phyloP scores from a whole-genome alignment of 345 rosid species.

The Salix dunnii region DNA sequence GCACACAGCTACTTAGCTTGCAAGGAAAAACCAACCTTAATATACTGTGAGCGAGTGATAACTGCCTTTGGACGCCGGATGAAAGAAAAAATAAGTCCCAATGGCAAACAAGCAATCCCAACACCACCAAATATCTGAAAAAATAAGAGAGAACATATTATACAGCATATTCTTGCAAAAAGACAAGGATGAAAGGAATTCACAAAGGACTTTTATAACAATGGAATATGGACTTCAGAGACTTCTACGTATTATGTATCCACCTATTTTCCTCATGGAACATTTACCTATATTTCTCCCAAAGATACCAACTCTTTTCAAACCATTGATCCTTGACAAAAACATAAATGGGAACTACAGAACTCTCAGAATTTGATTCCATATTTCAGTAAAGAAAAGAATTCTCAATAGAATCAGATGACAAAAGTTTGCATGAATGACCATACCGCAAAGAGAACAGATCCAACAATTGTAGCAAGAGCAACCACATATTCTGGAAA shows the following conservation, averaged over 20 bases:
- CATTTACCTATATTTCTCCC: not conserved
- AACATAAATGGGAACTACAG: not conserved
- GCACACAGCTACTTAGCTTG: not conserved
- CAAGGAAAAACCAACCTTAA: conserved; percentile 55
- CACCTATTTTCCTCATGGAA: not conserved
- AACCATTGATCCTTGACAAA: not conserved
- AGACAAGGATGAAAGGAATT: not conserved
- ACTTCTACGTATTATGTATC: not conserved
- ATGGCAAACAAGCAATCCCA: conserved; percentile 89
- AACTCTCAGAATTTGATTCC: not conserved
- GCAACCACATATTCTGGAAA: conserved; percentile 99
- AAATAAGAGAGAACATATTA: conserved; percentile 11
- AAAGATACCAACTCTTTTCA: not conserved
- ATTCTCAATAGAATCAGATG: not conserved
- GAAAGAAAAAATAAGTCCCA: conserved; percentile 93
- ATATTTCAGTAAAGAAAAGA: not conserved
- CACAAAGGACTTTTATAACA: not conserved
- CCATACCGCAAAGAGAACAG: conserved; percentile 88
- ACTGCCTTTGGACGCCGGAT: conserved; percentile 98
- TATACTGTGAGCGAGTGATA: conserved; percentile 94
- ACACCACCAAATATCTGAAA: conserved; percentile 95
- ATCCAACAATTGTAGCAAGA: conserved; percentile 92
- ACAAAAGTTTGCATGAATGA: conserved; percentile 10
- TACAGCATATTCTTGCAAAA: conserved; percentile 5
- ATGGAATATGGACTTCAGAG: not conserved